Base-by-base conservation (phyloP, 331 rosid genomes). In the Acacia concinna region DNA sequence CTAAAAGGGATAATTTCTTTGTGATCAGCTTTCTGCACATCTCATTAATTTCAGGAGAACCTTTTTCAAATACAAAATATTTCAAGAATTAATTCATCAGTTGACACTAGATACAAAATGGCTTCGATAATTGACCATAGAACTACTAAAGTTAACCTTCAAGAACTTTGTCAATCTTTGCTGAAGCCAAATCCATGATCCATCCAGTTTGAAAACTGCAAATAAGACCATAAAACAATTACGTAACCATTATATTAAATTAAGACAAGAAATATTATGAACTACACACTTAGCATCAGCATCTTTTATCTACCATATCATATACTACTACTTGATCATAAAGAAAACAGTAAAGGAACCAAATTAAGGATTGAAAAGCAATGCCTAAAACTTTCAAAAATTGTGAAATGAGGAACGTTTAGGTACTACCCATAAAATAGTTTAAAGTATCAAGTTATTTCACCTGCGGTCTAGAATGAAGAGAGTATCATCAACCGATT, bases 391-490 rank as follows among this genome's bases (percentile, higher is more conserved):
- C 71, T 63, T 71, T 62, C 30, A 52, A 59, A 71, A 71, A 25
- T 18, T 25, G 52, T 32, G 27, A 27, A 60, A 78, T n/a, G 47
- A 27, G 59, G 8, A 65, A 68, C 32, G 69, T 41, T 73, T 31
- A 23, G 40, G 63, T 65, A 73, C 23, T 57, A 41, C 74, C 17
- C 20, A 35, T 17, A 37, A 73, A 60, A 73, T n/a, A 59, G 66
- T 35, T 41, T 40, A 40, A 75, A 73, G 57, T 57, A 49, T 14
- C 23, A 9, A 75, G 59, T 68, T 68, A 20, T 25, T 76, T 78
- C 85, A 93, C 99, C 99, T 90, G 78, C 84, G 91, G 57, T 93
- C 88, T 71, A 90, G 80, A 82, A 95, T 76, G 71, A 85, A 80
- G 43, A 91, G 49, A 47, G 68, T 89, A 37, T 87, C 89, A 14